Evolutionary conservation across 306 rosid species (phyloP).

Genomic region (Sicyos baderoa): DNA sequence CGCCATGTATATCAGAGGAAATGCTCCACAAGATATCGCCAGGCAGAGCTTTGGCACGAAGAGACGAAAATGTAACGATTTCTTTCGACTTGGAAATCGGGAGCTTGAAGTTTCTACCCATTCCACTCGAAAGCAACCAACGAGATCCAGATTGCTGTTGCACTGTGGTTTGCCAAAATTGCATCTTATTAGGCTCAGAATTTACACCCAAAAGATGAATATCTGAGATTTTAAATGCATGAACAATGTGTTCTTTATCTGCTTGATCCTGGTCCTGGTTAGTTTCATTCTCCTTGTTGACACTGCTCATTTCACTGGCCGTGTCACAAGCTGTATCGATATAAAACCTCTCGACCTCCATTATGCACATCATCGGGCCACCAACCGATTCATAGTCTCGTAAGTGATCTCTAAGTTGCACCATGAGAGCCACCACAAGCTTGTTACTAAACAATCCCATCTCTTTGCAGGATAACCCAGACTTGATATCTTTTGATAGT

Average conservation of each 20-base stretch:
- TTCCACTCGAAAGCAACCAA: constrained; percentile 60
- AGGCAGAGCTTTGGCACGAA: constrained; percentile 23
- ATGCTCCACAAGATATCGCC: constrained; percentile 63
- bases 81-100: constrained; percentile 41
- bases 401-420: constrained; percentile 60
- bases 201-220: constrained; percentile 55
- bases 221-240: constrained; percentile 27
- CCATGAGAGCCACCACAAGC: constrained; percentile 39
- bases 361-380: constrained; percentile 51
- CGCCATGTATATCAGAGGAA: constrained; percentile 33
- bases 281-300: background rate
- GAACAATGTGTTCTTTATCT: constrained; percentile 16
- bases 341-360: constrained; percentile 47
- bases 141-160: constrained; percentile 54
- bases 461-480: constrained; percentile 20
- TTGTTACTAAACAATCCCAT: constrained; percentile 48
- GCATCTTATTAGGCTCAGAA: constrained; percentile 27
- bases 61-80: constrained; percentile 32
- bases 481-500: constrained; percentile 24
- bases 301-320: background rate
- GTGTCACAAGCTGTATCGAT: constrained; percentile 10
- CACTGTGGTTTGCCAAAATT: constrained; percentile 43
- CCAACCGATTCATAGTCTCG: constrained; percentile 64
- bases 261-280: constrained; percentile 10
- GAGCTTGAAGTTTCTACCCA: constrained; percentile 34